Base-by-base conservation (phyloP, 2,329 filamentous ascomycete species). In the Juglanconis sp. region DNA sequence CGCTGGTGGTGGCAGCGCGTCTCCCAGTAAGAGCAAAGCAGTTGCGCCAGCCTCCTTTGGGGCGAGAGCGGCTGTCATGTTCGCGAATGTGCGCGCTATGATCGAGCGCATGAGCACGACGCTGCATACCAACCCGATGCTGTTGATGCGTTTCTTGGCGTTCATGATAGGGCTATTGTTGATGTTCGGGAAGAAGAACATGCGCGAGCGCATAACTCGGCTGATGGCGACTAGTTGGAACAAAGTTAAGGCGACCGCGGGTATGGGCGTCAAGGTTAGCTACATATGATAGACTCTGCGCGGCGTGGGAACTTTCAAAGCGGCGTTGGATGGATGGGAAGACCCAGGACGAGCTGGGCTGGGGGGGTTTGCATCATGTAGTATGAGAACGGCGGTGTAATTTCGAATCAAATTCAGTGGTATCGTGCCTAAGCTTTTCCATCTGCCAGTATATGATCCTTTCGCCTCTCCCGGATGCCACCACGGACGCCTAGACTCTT, bases 201-300 rank as follows among this genome's bases (percentile, higher is more conserved):
- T 96, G 13, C 84, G 93, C 46, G 87, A 96, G 66, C 84, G 89
- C 65, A 74, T 97, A 40, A 82, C 87, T 71, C 82, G 87, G 58
- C 78, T 92, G 42, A 70, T 96, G 48, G 84, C 83, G 44, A 79
- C 82, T 34, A 87, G 86, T 9, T 96, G 92, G 92, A 83, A 85
- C 57, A 97, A 96, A 77, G 78, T 96, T 46, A 87, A 85, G 71
- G 83, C 87, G 50, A 98, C 95, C 0, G 88, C 94, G 4, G 93
- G 93, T 1, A 98, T 98, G 94, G 95, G 94, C 2, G 90, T 96
- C 65, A 98, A 97, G 78, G 93, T 98, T 69, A 96, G 90, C 72
- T 98, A 98, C 77, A 96, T 99, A 62, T 98, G 76, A 80, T 64
- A 42, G 47, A 44, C 53, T 10, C 46, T 48, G 31, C 58, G 52